Conservation (phyloP, 441 rosid genomes). For the Lepidium campestre region DNA sequence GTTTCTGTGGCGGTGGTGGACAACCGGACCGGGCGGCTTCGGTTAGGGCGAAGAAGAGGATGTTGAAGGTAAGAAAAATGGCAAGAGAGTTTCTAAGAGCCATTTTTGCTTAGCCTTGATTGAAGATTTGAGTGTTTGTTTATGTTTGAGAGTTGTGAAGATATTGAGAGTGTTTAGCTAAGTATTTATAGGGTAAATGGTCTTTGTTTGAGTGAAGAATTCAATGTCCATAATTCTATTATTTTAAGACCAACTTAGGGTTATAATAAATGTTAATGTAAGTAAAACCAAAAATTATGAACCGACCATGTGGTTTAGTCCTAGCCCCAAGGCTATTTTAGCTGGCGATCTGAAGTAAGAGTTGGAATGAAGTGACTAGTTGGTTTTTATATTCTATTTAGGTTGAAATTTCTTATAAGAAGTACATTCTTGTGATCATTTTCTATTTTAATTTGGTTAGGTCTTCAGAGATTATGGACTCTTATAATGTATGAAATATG, state of each 20-base stretch:
- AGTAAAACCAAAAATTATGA: constrained; percentile 5
- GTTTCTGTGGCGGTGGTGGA: constrained; percentile 16
- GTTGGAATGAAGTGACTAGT: constrained; percentile 7
- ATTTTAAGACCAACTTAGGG: background rate
- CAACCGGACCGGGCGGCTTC: constrained; percentile 29
- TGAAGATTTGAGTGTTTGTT: background rate
- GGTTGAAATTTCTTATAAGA: background rate
- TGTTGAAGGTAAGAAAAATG: constrained; percentile 49
- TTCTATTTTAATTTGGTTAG: too few relatives aligned
- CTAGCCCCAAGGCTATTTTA: constrained; percentile 6
- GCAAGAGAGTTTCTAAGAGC: constrained; percentile 35
- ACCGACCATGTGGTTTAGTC: constrained; percentile 18
- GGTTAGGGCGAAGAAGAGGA: constrained; percentile 52
- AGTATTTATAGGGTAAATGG: constrained; percentile 8
- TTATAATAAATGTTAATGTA: background rate
- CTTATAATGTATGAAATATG: too few relatives aligned
- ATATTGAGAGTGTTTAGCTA: background rate
- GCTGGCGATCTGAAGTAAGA: constrained; percentile 11
- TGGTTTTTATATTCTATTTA: background rate
- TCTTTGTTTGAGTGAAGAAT: background rate
- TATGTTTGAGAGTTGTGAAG: constrained; percentile 13
- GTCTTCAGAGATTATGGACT: too few relatives aligned
- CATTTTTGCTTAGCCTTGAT: constrained; percentile 15
- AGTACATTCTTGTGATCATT: background rate
- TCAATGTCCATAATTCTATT: background rate